Conservation (phyloP, 2,329 filamentous ascomycete genomes). For the Paraphaeosphaeria sporulosa region DNA sequence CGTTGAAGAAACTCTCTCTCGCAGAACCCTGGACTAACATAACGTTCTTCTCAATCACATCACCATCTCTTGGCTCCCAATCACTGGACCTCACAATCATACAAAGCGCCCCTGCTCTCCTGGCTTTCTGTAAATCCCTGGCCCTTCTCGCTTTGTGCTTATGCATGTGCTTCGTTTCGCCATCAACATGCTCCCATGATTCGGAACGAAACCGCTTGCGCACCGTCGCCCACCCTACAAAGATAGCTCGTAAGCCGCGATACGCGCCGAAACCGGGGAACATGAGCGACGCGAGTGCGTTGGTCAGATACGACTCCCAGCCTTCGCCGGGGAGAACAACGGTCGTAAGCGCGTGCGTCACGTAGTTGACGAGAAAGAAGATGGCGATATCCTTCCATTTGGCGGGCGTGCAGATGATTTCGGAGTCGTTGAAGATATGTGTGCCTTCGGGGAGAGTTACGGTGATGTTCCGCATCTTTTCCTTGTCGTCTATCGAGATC, state of each 20-base stretch:
- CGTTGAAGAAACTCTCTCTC: conserved; percentile 12
- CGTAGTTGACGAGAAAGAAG: conserved; percentile 11
- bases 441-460: conserved; percentile 6
- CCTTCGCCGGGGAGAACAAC: conserved; percentile 12
- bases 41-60: conserved; percentile 7
- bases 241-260: conserved; percentile 9
- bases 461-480: conserved; percentile 3
- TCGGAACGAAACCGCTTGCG: conserved; percentile 9
- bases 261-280: conserved; percentile 12
- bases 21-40: conserved; percentile 11
- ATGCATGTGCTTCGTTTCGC: conserved; percentile 4
- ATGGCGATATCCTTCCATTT: conserved; percentile 11
- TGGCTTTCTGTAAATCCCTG: conserved; percentile 14
- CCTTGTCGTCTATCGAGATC: background rate
- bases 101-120: conserved; percentile 12
- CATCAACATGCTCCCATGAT: conserved; percentile 4
- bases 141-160: conserved; percentile 11
- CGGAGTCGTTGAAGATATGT: background rate
- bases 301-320: conserved; percentile 12
- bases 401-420: conserved; percentile 10
- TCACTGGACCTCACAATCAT: conserved; percentile 9
- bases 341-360: conserved; percentile 9
- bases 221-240: conserved; percentile 11
- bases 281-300: conserved; percentile 9
- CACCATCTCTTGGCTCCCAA: conserved; percentile 9